phyloP scores from a whole-genome alignment of 1,139 yeast species.

The Trichomonascaceae sp. region DNA sequence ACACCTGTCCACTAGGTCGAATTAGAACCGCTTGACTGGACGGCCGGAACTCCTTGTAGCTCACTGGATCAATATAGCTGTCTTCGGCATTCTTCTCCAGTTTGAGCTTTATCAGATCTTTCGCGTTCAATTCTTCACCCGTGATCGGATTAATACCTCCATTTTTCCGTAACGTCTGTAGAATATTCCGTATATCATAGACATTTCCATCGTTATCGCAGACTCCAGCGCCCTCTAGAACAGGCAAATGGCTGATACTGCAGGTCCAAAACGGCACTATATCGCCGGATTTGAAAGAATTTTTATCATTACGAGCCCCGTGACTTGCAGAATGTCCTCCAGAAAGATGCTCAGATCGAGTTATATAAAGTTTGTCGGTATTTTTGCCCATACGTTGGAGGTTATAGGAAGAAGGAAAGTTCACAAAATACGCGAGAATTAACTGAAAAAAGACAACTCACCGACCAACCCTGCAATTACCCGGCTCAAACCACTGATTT shows the following conservation, averaged over 20 bases:
- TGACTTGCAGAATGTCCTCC: slow-evolving; percentile 27
- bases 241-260: slow-evolving; percentile 32
- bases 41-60: slow-evolving; percentile 30
- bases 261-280: slow-evolving; percentile 34
- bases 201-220: slow-evolving; percentile 31
- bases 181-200: slow-evolving; percentile 31
- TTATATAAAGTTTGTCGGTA: slow-evolving; percentile 35
- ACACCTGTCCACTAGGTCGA: slow-evolving; percentile 32
- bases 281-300: slow-evolving; percentile 7
- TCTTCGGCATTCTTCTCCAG: slow-evolving; percentile 28
- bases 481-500: neutral
- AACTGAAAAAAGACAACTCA: too few species aligned
- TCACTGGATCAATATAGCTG: slow-evolving; percentile 31
- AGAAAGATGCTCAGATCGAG: slow-evolving; percentile 33
- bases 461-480: too few species aligned
- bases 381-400: slow-evolving; percentile 32
- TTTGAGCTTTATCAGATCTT: slow-evolving; percentile 27
- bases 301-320: slow-evolving; percentile 21
- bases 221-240: slow-evolving; percentile 27
- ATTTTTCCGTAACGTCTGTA: slow-evolving; percentile 30
- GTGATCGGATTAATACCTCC: slow-evolving; percentile 31
- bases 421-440: too few species aligned
- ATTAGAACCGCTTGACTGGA: slow-evolving; percentile 30
- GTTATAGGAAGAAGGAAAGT: neutral
- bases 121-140: slow-evolving; percentile 23